Base-by-base conservation (phyloP, 768 basidiomycete genomes). In the Lactarius hatsudake region DNA sequence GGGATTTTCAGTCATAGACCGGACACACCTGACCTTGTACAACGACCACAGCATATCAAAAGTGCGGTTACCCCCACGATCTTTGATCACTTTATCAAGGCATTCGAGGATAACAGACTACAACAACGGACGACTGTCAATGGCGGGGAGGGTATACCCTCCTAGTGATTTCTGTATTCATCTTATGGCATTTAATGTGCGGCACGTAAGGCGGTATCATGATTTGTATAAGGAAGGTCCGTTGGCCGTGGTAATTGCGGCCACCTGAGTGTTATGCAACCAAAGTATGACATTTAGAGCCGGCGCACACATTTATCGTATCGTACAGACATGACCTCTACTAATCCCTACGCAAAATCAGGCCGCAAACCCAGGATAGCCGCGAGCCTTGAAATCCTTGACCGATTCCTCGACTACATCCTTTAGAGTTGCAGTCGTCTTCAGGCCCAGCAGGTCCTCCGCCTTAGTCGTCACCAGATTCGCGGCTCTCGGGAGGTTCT, bases 331-430 rank as follows among this genome's bases (percentile, higher is more conserved):
- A 10, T 12, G 20, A 45, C 6, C 8, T 10, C 20, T 45, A 20
- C 26, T 26, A 45, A 8, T 1, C 18, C n/a, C 32, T 67, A 54
- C 5, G 30, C 38, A 3, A 5, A n/a, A 45, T 51, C 48, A 51
- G 48, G 12, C n/a, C 5, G 38, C 17, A 36, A 67, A 67, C 26
- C 66, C 66, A 1, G 62, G 62, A 60, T 67, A 63, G 6, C 67
- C 62, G 28, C 67, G 62, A 20, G 40, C 53, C 54, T 48, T 64
- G 30, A 68, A 64, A n/a, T 64, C 66, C n/a, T 55, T 58, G 1
- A 55, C 62, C 9, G 62, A 55, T 32, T 68, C 62, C 15, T 58
- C 53, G 13, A 67, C 36, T 7, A 64, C 5, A 23, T 67, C 66
- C n/a, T 55, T 64, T 26, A 67, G 20, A 30, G 59, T 12, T 9